Base-by-base conservation (phyloP, 2,329 filamentous ascomycete genomes). In the Metarhizium anisopliae region DNA sequence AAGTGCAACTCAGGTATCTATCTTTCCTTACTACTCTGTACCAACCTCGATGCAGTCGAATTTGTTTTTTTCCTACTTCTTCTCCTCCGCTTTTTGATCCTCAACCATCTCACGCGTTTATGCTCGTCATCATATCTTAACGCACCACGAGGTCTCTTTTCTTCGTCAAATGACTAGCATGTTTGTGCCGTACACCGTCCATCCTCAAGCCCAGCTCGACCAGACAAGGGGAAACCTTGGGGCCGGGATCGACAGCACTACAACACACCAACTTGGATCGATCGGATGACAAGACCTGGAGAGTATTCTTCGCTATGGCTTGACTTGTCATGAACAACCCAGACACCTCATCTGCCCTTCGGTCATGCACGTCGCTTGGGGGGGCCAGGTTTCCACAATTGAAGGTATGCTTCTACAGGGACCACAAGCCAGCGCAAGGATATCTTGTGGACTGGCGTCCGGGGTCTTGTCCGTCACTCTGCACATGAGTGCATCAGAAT, bases 251-350 rank as follows among this genome's bases (percentile, higher is more conserved):
- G 45, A 49, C 45, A 30, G 45, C 45, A 49, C 30, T 30, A 49
- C 45, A 49, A 20, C 20, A 30, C 45, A 29, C 10, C 45, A 14
- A 30, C 6, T 38, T 50, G 25, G 54, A 55, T 55, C 54, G 54
- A 55, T 55, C 54, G 54, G 40, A 55, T 47, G 49, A 51, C 40
- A 47, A 50, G 18, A 49, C 45, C n/a, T 49, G 20, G 25, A 29
- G 25, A 30, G 45, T 7, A 49, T 4, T 30, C 11, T 6, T 8
- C 13, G n/a, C 25, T 2, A 29, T 14, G n/a, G 6, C n/a, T 49
- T 11, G 7, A 20, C 45, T 29, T 16, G 45, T 29, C 18, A 49
- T 49, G 20, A 49, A n/a, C 20, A 20, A 7, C 45, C 20, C 25
- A 49, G 50, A 32, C 35, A 55, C 36, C 40, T 38, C 54, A 55